Percentiles rank a stretch among this genome's conserved stretches.
These are phyloP conservation scores for Volvariella surrecta DNA, from an alignment of 1,284 basidiomycete genomes.

Conservation along the genomic window DNA sequence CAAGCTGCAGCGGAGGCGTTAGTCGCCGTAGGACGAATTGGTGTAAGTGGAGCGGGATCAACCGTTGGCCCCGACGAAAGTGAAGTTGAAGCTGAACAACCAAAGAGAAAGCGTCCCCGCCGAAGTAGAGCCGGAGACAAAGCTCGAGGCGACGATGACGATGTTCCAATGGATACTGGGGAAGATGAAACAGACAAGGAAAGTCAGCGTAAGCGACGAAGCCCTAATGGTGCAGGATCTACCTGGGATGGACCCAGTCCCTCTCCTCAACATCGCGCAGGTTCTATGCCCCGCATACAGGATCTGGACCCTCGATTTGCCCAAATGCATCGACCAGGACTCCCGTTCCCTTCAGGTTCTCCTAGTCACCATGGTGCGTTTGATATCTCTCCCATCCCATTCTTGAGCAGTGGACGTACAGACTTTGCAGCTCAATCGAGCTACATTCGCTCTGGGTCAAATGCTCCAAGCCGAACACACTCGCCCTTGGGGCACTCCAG, in stretches of 20 bases:
- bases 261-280: slow-evolving; percentile 19
- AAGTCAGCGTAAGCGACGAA: slow-evolving; percentile 15
- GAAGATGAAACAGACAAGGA: slow-evolving; percentile 31
- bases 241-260: slow-evolving; percentile 16
- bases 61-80: slow-evolving; percentile 43
- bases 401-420: slow-evolving; percentile 20
- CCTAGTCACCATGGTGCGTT: slow-evolving; percentile 36
- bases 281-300: slow-evolving; percentile 7
- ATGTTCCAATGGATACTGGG: slow-evolving; percentile 27
- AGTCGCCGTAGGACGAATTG: slow-evolving; percentile 63
- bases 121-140: slow-evolving; percentile 28
- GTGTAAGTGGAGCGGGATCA: slow-evolving; percentile 22
- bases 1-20: slow-evolving; percentile 79
- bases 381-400: slow-evolving; percentile 51
- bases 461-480: slow-evolving; percentile 59
- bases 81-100: slow-evolving; percentile 46
- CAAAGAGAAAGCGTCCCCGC: slow-evolving; percentile 44
- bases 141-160: slow-evolving; percentile 38
- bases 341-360: slow-evolving; percentile 12
- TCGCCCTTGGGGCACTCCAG: slow-evolving; percentile 46
- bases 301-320: slow-evolving; percentile 10
- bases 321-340: slow-evolving; percentile 13
- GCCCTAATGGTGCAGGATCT: slow-evolving; percentile 16
- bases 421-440: slow-evolving; percentile 28
- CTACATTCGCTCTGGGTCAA: slow-evolving; percentile 51